Evolutionary conservation across 768 basidiomycete species (phyloP), one percentile per base, ranked within the genome.

Genomic region (Russula compacta): DNA sequence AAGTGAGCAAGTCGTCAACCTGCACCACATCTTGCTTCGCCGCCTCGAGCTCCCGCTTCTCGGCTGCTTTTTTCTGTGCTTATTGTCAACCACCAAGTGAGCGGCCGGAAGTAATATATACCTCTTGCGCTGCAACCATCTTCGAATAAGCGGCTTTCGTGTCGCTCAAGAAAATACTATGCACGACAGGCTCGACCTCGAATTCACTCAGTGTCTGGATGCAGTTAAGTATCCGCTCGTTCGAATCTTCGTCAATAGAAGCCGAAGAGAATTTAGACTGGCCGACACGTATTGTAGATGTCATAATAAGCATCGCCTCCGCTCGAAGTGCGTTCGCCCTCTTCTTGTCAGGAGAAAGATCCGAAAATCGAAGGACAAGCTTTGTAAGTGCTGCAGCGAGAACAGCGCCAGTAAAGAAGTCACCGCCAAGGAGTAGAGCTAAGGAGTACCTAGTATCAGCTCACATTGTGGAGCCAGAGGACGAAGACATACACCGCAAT

Each of bases 251-350:
- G 76, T 99, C 97, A 66, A 99, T 99, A n/a, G 91, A 89, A 1
- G 86, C 87, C 0, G 90, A 84, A 47, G 88, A 89, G 67, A 95
- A 95, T 71, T 95, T 95, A 56, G 93, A 95, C 75, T 98, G 95
- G 40, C 97, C 97, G 58, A 98, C 92, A 51, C 97, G 92, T 70
- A 98, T 90, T 71, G 94, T 80, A 9, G 94, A 97, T 1, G 94
- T 87, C 97, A 99, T 98, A 71, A 98, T 92, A 56, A 99, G 80
- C 91, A 99, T 98, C 6, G 91, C 85, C 80, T 99, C 95, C 12
- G 97, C 97, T 33, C 89, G 82, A 6, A 98, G 75, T 6, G 82
- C 75, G 68, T 99, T 95, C 46, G 78, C 75, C 40, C 77, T 69
- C 33, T 79, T 76, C 48, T 75, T 71, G 64, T 87, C 83, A n/a